Conservation (phyloP, 371 early-diverging fungal genomes). For the Lichtheimia corymbifera region DNA sequence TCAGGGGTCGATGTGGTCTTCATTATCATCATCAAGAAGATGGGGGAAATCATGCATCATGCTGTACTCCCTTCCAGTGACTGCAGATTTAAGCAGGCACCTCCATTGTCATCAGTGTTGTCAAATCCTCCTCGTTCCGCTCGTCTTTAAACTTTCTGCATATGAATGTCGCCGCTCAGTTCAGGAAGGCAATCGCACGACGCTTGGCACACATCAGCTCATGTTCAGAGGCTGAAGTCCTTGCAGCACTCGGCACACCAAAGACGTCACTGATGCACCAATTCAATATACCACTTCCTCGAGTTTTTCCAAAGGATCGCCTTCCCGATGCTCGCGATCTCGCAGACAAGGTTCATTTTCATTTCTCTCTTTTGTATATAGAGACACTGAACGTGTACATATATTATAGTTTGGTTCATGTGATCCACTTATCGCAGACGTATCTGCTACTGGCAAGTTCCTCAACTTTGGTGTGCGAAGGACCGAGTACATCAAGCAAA, state of each 20-base stretch:
- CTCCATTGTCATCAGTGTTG: no score
- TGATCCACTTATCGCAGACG: conserved; percentile 3
- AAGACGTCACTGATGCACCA: conserved; percentile 9
- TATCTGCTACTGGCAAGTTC: conserved; percentile 54
- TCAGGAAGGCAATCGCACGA: conserved; percentile 22
- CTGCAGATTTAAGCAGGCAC: no score
- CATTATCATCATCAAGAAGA: no score
- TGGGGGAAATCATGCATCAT: no score
- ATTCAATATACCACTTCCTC: conserved; percentile 21
- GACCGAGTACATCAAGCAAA: conserved; percentile 49
- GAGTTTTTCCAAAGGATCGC: conserved; percentile 39
- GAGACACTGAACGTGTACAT: background rate
- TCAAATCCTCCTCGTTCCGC: no score
- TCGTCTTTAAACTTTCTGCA: background rate
- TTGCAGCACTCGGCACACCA: conserved; percentile 19
- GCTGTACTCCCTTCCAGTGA: no score
- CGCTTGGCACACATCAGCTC: conserved; percentile 16
- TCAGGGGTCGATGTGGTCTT: no score
- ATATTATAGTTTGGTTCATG: conserved; percentile 13
- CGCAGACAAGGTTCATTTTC: conserved; percentile 40
- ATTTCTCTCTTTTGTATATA: background rate
- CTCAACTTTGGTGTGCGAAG: conserved; percentile 71
- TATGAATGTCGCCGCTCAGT: conserved; percentile 4
- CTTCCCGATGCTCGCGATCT: conserved; percentile 49
- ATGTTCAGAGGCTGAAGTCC: conserved; percentile 13